Evolutionary conservation across 805 yeast genomes (phyloP), one percentile per base, ranked within the genome.

Genomic region (Candida sphagnicola): DNA sequence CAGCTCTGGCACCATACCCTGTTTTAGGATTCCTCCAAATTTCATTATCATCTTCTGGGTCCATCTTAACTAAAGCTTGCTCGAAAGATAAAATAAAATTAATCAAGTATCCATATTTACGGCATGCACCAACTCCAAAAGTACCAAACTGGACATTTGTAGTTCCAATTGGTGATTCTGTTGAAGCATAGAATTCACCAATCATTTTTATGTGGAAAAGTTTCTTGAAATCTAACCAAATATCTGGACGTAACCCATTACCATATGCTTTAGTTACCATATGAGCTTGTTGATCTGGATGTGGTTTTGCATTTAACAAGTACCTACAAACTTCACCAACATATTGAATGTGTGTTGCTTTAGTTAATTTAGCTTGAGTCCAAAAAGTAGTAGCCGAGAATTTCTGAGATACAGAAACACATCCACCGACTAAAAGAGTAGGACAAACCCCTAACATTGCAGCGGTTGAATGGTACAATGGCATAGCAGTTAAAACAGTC

Each of bases 291-390:
- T 87, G 95, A 53, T 76, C 82, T 8, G 85, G 82, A 31, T 82
- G 81, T 6, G 64, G 65, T 34, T 82, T 77, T 1, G 88, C 65
- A 48, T 82, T 79, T 45, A 85, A 61, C 42, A 90, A 70, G 54
- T 89, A 91, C 35, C 98, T 76, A 59, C 97, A 87, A 23, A 88
- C 89, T 61, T 90, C 98, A 13, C 98, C 98, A 13, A 90, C 98
- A 51, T 90, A 90, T 61, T 90, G 96, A 39, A 88, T 75, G 45
- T 85, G 86, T 3, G 95, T 85, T 3, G 96, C 85, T 2, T 70
- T 61, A 11, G 81, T 61, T 25, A 85, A 54, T 47, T 73, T 79
- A 2, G 84, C 90, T 61, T 91, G 96, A 13, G 89, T 82, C 97
- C 98, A 90, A 60, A 86, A 88, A 3, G 85, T 77, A 3, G 83